Base-by-base conservation (phyloP, 2,329 filamentous ascomycete species). In the Claviceps humidiphila region DNA sequence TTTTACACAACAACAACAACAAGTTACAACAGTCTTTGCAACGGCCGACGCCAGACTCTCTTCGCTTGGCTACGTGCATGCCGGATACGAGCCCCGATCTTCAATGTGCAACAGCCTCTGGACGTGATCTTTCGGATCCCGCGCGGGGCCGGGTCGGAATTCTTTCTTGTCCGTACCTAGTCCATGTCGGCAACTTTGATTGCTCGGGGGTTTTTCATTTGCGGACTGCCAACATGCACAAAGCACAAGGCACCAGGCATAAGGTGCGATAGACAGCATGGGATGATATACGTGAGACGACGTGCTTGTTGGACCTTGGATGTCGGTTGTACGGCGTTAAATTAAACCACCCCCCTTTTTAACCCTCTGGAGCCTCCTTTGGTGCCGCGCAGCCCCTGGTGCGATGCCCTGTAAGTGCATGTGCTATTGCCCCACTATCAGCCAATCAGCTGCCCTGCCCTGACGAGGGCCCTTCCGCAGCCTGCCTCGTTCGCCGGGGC, bases 401-500 rank as follows among this genome's bases (percentile, higher is more conserved):
- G n/a, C 4, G 22, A 2, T 46, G 37, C 42, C 30, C 39, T 49
- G 47, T 34, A n/a, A 24, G 20, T 14, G 16, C 45, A 11, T 48
- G 38, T 42, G 30, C 40, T 17, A 11, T 9, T 14, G 7, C 13
- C 34, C 40, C 6, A 45, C 13, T 14, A 9, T 5, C 20, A 17
- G 11, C 50, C 48, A 50, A 50, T 20, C 39, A 34, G 24, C 20
- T 17, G 17, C 30, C 37, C 46, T 52, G 34, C 44, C 53, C 51
- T 41, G 40, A 13, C 49, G 16, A 48, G 34, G 44, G 11, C 26
- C 14, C 24, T 51, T 47, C 53, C 51, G 56, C 24, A 50, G 47
- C 48, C 6, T 52, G 52, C 55, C 56, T 58, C 50, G 56, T 58
- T 57, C 50, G 57, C 51, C 54, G 47, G 14, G 14, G 38, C 39